Evolutionary conservation across 805 yeast genomes (phyloP), one percentile per base, ranked within the genome.

Genomic region (Saccharomycopsis sp.): DNA sequence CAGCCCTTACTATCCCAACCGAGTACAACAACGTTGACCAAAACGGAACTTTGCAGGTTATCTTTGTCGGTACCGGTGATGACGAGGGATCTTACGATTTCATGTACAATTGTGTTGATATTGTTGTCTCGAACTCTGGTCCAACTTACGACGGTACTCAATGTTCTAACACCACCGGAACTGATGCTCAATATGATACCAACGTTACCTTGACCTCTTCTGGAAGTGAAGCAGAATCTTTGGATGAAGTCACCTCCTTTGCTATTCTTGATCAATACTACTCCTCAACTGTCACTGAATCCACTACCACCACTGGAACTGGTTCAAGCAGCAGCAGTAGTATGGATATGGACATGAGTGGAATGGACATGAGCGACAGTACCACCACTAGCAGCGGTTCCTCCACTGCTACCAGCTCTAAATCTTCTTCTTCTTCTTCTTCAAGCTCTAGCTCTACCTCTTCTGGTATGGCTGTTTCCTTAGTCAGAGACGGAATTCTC

Each of bases 21-120:
- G 58, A 65, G 19, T 65, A 61, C 53, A 54, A 15, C 12, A 62
- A 57, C 17, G 54, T 44, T 2, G 66, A 66, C 41, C 60, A 62
- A 35, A 66, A 64, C 5, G 72, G 71, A 55, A 69, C 71, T 19
- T 56, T 69, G 17, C 72, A 69, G 62, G 68, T 68, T 14, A 62
- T 68, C 19, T 63, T 58, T 52, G 67, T 63, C 23, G 66, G 64
- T 50, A 56, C 65, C 1, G 56, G 62, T 8, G 65, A 61, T 3
- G 51, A 52, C 3, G 57, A 58, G 3, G 65, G 64, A 8, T 64
- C 60, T 29, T 66, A 64, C 56, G 63, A 59, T 0, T 64, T 60
- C 58, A 67, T 68, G 67, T 69, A 64, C 61, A 69, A 69, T 58
- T 70, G 72, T 62, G 63, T 70, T 17, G 72, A 69, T 59, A 63